Conservation (phyloP, 2,329 filamentous ascomycete genomes). For the Cryphonectria nitschkei region DNA sequence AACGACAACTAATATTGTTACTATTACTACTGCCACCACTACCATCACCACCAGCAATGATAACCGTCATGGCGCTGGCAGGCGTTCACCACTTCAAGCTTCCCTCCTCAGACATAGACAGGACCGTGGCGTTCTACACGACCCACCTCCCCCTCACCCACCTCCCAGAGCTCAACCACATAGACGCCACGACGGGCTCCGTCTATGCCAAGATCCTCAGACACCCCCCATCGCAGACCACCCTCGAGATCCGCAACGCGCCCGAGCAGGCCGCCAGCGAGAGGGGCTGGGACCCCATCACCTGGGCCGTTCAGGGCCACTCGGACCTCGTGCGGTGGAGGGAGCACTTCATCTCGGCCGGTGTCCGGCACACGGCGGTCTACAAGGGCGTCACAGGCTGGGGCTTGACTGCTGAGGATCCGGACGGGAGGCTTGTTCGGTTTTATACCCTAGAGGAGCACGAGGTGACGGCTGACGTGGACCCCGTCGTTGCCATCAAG, state of each 20-base stretch:
- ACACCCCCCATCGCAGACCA: not conserved
- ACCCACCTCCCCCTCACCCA: conserved; percentile 2
- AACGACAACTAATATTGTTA: not conserved
- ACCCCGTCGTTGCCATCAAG: not conserved
- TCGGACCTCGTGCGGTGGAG: not conserved
- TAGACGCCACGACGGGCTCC: not conserved
- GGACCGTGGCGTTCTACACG: not conserved
- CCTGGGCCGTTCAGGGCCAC: not conserved
- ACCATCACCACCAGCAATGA: not conserved
- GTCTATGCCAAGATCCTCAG: conserved; percentile 11
- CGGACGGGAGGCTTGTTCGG: conserved; percentile 8
- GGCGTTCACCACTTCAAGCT: conserved; percentile 12
- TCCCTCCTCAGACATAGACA: conserved; percentile 6
- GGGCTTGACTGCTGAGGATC: not conserved
- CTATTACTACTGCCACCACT: too few relatives aligned
- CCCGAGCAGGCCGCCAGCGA: conserved; percentile 1
- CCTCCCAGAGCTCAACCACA: not conserved
- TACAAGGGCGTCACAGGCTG: not conserved
- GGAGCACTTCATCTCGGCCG: not conserved
- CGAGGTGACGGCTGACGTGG: not conserved
- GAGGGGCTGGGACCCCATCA: conserved; percentile 7
- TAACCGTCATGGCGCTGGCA: not conserved
- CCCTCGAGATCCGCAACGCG: conserved; percentile 2
- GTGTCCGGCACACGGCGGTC: not conserved
- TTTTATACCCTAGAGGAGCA: conserved; percentile 9